phyloP scores from a whole-genome alignment of 192 early-diverging fungal genomes.

The Piromyces sp. region DNA sequence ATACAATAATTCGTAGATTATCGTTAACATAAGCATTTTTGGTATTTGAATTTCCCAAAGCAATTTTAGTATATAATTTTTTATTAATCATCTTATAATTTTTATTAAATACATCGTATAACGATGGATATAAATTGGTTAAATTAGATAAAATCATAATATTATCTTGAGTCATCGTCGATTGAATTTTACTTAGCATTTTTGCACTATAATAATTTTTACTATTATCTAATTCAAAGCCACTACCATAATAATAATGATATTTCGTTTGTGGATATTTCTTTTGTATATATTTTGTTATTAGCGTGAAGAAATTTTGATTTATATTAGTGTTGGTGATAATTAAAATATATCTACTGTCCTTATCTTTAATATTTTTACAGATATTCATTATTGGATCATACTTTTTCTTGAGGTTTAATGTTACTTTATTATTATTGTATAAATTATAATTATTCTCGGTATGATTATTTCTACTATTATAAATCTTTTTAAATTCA shows the following conservation, averaged over 20 bases:
- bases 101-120: neutral
- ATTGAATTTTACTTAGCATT: neutral
- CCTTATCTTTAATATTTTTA: too few species aligned
- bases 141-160: neutral
- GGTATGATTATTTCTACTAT: too few species aligned
- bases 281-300: too few species aligned
- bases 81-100: neutral
- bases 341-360: too few species aligned
- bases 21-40: neutral
- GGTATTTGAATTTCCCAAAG: neutral
- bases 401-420: too few species aligned
- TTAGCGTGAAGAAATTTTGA: too few species aligned
- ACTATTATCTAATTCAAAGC: neutral
- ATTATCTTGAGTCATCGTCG: neutral
- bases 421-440: too few species aligned
- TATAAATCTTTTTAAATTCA: too few species aligned
- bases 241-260: neutral
- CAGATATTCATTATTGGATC: too few species aligned
- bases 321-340: too few species aligned
- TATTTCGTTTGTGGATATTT: too few species aligned
- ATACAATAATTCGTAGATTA: neutral
- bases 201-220: neutral
- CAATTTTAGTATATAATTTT: neutral
- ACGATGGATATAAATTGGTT: neutral
- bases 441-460: too few species aligned